A percentile compares a stretch with the other conserved stretches of the same genome.
Evolutionary conservation across 768 basidiomycete species (phyloP).

Genomic region (Leccinellum albellum): DNA sequence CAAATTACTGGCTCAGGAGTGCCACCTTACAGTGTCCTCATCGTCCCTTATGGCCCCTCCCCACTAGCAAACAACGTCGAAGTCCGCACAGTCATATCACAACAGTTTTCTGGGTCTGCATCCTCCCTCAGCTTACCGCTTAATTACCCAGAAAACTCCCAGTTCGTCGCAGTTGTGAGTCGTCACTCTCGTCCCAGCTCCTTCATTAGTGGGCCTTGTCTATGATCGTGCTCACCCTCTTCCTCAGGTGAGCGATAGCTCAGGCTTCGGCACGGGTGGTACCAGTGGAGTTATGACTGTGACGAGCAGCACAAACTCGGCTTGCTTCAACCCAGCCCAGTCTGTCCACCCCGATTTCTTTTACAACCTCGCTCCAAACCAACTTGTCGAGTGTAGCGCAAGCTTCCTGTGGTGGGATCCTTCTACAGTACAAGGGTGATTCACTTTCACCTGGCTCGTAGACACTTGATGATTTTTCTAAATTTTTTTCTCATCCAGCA

Average conservation of each 20-base stretch:
- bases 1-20: not conserved
- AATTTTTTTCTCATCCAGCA: not conserved
- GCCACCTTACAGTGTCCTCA: not conserved
- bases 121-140: not conserved
- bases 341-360: not conserved
- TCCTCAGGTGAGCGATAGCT: not conserved
- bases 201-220: not conserved
- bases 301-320: not conserved
- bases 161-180: not conserved
- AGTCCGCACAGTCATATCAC: not conserved
- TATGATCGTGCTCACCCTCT: not conserved
- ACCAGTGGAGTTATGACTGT: not conserved
- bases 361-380: not conserved
- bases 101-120: not conserved
- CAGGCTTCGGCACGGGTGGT: not conserved
- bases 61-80: not conserved
- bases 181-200: not conserved
- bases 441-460: not conserved
- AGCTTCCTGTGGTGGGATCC: not conserved
- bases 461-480: not conserved
- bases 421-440: not conserved
- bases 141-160: not conserved
- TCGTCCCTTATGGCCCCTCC: not conserved
- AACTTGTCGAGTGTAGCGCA: not conserved
- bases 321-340: not conserved